Base-by-base conservation (phyloP, 2,329 filamentous ascomycete species). In the Endoconidiophora laricicola region DNA sequence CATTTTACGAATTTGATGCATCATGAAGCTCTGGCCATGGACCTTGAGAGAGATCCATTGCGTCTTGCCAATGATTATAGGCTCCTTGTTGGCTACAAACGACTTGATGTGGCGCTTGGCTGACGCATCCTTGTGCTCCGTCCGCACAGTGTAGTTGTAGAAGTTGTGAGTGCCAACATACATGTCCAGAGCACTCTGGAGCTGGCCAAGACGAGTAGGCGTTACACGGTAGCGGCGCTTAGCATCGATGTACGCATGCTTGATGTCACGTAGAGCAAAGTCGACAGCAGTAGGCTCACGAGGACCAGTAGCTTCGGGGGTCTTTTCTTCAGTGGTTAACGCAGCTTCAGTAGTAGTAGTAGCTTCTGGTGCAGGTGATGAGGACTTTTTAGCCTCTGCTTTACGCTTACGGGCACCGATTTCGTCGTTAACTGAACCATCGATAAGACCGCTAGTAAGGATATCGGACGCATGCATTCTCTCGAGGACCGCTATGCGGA, bases 1-100 rank as follows among this genome's bases (percentile, higher is more conserved):
- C 91, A 98, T 96, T 67, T 96, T 98, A 60, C 91, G 82, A 65
- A 98, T 98, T 68, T 98, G 91, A 65, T 98, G 91, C 91, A 98
- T 98, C 91, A 98, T 98, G 73, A 98, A 98, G 60, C 83, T 90
- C 66, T 98, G 91, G 0, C 91, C 91, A 65, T 98, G 91, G 22
- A 98, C 88, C 63, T 94, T 94, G 57, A 96, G 72, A 41, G 83
- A 91, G 3, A 98, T 72, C 91, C 91, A 98, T 69, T 98, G 84
- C 1, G 87, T 95, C 60, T 90, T 80, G 63, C 86, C 78, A 64
- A 94, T 93, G 60, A 87, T 78, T 59, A 94, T 81, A 1, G 87
- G 86, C 47, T 75, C 69, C 2, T 70, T 68, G 62, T 86, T 83
- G 52, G 86, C 81, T 37, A 81, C 71, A 69, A 98, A 98, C 2